Evolutionary conservation across 768 basidiomycete species (phyloP).

Genomic region (Boletus vermiculosoides): DNA sequence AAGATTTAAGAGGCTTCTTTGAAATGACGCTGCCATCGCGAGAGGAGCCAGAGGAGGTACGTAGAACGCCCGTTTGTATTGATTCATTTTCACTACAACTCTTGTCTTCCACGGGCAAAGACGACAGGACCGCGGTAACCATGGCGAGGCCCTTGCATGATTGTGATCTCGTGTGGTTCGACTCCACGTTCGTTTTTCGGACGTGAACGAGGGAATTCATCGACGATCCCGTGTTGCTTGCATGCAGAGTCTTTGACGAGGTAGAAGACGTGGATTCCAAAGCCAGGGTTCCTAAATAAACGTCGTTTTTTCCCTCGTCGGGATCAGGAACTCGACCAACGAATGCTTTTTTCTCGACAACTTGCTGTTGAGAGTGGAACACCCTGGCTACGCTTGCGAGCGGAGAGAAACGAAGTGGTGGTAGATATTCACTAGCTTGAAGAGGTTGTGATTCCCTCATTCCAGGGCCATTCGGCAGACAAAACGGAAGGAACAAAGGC

Average conservation of each 20-base stretch:
- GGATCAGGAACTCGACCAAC: not conserved
- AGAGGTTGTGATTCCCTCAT: not conserved
- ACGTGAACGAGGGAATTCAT: not conserved
- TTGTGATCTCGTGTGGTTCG: constrained; percentile 10
- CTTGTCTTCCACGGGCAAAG: not conserved
- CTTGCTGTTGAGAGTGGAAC: constrained; percentile 3
- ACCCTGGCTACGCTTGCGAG: constrained; percentile 7
- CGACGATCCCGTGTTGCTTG: not conserved
- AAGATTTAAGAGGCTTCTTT: constrained; percentile 13
- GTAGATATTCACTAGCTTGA: constrained; percentile 6
- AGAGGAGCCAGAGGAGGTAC: not conserved
- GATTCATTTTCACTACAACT: not conserved
- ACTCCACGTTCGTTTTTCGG: not conserved
- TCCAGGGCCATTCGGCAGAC: not conserved
- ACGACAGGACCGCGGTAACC: not conserved
- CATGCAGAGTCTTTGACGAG: not conserved
- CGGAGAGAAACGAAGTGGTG: constrained; percentile 23
- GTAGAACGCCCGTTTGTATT: not conserved
- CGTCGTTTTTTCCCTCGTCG: not conserved
- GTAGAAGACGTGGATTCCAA: not conserved
- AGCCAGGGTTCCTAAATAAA: not conserved
- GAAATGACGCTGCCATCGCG: not conserved
- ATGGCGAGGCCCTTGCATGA: constrained; percentile 11
- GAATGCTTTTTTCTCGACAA: not conserved
- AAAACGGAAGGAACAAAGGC: constrained; percentile 16